Evolutionary conservation across 768 basidiomycete genomes (phyloP).

Genomic region (Trametes meyenii): DNA sequence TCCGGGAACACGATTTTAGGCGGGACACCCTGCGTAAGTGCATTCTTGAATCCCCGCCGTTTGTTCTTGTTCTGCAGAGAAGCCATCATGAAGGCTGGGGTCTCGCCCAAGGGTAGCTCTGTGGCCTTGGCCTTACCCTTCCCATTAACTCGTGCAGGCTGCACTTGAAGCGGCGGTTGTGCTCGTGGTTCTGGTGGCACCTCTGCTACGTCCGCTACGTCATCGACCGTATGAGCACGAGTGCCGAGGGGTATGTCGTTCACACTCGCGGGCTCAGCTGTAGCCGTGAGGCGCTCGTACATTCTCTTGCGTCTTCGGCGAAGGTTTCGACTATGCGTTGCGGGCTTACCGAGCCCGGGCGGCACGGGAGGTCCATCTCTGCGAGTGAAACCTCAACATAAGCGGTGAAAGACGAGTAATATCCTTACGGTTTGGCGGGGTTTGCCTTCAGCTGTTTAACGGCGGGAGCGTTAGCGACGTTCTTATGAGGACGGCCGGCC

Average conservation of each 20-base stretch:
- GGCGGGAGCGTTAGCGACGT: neutral
- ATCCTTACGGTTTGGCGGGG: conserved; percentile 13
- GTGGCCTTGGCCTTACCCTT: neutral
- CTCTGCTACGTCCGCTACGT: neutral
- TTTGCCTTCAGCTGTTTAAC: neutral
- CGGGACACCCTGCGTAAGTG: conserved; percentile 45
- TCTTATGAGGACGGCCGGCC: neutral
- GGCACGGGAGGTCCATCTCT: conserved; percentile 42
- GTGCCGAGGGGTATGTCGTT: conserved; percentile 51
- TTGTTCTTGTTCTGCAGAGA: conserved; percentile 77
- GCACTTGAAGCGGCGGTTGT: neutral
- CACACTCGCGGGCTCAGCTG: conserved; percentile 36
- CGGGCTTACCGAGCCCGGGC: conserved; percentile 60
- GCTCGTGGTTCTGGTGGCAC: neutral
- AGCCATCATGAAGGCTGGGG: conserved; percentile 45
- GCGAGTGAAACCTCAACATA: conserved; percentile 17
- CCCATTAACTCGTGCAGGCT: neutral
- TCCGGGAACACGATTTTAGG: conserved; percentile 58
- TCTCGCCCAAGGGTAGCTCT: conserved; percentile 14
- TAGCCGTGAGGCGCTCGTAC: conserved; percentile 32
- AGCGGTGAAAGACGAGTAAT: conserved; percentile 24
- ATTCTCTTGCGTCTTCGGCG: conserved; percentile 53
- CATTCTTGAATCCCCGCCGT: conserved; percentile 63
- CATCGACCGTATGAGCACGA: conserved; percentile 7
- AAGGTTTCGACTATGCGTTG: conserved; percentile 60